Conservation (phyloP, 208 protist species). For the Phytomonas francai region DNA sequence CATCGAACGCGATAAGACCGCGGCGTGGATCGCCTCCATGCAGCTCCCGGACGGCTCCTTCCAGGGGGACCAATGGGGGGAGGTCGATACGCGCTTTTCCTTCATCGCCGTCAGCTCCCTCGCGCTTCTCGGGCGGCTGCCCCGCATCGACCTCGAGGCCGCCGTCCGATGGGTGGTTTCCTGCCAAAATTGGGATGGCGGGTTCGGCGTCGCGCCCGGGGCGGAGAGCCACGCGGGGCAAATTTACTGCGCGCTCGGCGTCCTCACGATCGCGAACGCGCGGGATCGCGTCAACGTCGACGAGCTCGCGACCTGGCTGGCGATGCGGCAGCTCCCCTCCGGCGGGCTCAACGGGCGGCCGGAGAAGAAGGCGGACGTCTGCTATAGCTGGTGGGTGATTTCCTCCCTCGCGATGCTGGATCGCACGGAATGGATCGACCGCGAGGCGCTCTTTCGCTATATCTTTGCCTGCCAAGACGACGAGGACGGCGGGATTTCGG, state of each 20-base stretch:
- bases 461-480: slow-evolving; percentile 95
- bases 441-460: slow-evolving; percentile 85
- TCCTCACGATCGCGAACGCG: slow-evolving; percentile 91
- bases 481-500: slow-evolving; percentile 96
- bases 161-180: slow-evolving; percentile 86
- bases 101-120: slow-evolving; percentile 96
- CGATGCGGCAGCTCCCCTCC: slow-evolving; percentile 95
- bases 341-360: slow-evolving; percentile 99
- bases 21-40: slow-evolving; percentile 76
- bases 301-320: slow-evolving; percentile 96
- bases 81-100: slow-evolving; percentile 97
- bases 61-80: slow-evolving; percentile 97
- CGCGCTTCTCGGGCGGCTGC: slow-evolving; percentile 79
- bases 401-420: slow-evolving; percentile 93
- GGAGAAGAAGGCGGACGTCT: slow-evolving; percentile 99
- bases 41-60: slow-evolving; percentile 98
- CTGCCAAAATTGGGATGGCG: slow-evolving; percentile 99
- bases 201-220: slow-evolving; percentile 93
- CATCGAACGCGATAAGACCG: slow-evolving; percentile 64
- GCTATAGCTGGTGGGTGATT: slow-evolving; percentile 99
- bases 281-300: slow-evolving; percentile 89
- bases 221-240: slow-evolving; percentile 97
- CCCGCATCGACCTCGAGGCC: slow-evolving; percentile 80
- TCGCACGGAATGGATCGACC: slow-evolving; percentile 93
- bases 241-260: slow-evolving; percentile 97